Evolutionary conservation across 805 yeast species (phyloP).

Genomic region (Lipomyces chichibuensis): DNA sequence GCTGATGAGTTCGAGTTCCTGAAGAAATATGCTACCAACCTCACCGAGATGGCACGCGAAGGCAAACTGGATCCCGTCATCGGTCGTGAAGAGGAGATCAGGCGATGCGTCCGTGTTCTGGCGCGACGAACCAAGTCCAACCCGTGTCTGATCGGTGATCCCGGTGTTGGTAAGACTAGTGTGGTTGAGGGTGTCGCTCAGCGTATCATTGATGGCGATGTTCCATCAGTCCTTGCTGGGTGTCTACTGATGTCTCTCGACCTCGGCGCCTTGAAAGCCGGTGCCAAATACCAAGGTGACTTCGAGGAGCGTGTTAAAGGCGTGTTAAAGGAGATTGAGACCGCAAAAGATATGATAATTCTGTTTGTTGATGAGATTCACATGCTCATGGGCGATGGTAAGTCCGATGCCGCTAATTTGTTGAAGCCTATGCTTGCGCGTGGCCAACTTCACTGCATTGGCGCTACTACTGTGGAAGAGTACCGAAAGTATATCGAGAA

Average conservation of each 20-base stretch:
- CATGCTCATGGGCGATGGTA: conserved; percentile 99
- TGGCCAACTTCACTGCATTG: conserved; percentile 94
- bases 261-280: conserved; percentile 95
- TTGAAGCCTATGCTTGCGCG: conserved; percentile 97
- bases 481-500: conserved; percentile 90
- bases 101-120: conserved; percentile 89
- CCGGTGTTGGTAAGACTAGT: conserved; percentile 99
- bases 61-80: conserved; percentile 98
- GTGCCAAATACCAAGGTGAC: conserved; percentile 98
- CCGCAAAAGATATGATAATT: conserved; percentile 74
- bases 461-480: conserved; percentile 96
- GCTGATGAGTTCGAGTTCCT: conserved; percentile 81
- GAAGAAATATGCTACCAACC: conserved; percentile 86
- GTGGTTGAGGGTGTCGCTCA: conserved; percentile 99
- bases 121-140: conserved; percentile 98
- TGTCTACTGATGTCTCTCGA: conserved; percentile 86
- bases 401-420: conserved; percentile 93
- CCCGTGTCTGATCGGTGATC: conserved; percentile 96
- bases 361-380: conserved; percentile 97
- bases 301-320: conserved; percentile 98
- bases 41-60: conserved; percentile 89
- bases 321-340: conserved; percentile 87
- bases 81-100: conserved; percentile 97
- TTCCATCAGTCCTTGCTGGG: conserved; percentile 81
- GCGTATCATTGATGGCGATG: conserved; percentile 92